Percentiles rank a stretch among this genome's conserved stretches.
These are phyloP conservation scores for Candida piceae DNA, from an alignment of 805 yeast species.

Conservation along the genomic window DNA sequence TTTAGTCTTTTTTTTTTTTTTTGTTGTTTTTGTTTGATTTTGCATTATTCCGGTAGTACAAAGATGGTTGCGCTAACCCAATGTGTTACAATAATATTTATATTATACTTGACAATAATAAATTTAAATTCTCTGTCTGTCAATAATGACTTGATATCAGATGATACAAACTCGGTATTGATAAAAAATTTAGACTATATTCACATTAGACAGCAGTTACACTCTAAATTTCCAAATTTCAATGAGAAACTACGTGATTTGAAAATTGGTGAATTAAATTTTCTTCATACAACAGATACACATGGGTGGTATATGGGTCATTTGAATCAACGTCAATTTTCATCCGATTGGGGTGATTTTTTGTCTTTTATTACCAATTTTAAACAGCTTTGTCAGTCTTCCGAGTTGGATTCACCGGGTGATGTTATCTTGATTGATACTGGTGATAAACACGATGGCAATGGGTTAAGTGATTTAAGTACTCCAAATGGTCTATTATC, in stretches of 20 bases:
- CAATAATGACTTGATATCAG: too few species aligned
- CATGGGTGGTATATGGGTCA: conserved; percentile 98
- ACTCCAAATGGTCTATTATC: conserved; percentile 63
- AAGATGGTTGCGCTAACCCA: conserved; percentile 6
- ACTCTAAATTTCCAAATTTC: conserved; percentile 30
- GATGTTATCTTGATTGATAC: conserved; percentile 79
- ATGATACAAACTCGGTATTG: too few species aligned
- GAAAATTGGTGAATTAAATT: conserved; percentile 68
- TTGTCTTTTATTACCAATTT: conserved; percentile 59
- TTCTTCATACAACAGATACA: conserved; percentile 92
- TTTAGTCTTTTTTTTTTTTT: too few species aligned
- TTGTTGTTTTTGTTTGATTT: too few species aligned
- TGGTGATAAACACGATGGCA: conserved; percentile 94
- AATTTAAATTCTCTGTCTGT: conserved; percentile 4
- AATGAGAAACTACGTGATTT: conserved; percentile 46
- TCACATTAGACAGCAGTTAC: conserved; percentile 25
- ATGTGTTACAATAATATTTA: conserved; percentile 2
- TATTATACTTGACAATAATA: conserved; percentile 4
- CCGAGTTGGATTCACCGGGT: conserved; percentile 28
- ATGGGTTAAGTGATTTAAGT: conserved; percentile 81
- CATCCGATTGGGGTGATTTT: conserved; percentile 92
- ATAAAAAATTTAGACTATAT: conserved; percentile 4
- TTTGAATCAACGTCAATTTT: conserved; percentile 65
- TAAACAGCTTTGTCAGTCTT: conserved; percentile 22
- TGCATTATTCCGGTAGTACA: too few species aligned